Evolutionary conservation across 805 yeast species (phyloP).

Genomic region (Debaryomyces castellii): DNA sequence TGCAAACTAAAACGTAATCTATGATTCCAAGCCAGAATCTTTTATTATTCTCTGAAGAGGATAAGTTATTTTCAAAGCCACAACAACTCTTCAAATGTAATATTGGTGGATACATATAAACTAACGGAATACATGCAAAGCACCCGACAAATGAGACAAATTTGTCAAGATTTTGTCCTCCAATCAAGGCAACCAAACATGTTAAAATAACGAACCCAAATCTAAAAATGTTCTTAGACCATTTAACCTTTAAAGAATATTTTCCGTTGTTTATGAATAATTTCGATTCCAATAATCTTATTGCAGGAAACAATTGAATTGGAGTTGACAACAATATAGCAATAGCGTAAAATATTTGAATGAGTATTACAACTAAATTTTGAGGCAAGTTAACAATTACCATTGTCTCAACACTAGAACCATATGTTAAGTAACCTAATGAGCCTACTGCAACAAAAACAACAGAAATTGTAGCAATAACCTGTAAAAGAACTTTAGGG

Average conservation of each 20-base stretch:
- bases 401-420: slow-evolving; percentile 62
- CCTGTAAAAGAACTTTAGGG: slow-evolving; percentile 61
- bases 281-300: slow-evolving; percentile 66
- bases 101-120: slow-evolving; percentile 83
- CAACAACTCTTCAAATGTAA: slow-evolving; percentile 60
- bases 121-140: slow-evolving; percentile 82
- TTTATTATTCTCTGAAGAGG: slow-evolving; percentile 22
- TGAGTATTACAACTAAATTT: slow-evolving; percentile 57
- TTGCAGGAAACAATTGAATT: slow-evolving; percentile 77
- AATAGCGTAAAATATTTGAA: slow-evolving; percentile 69
- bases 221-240: slow-evolving; percentile 66
- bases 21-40: slow-evolving; percentile 37
- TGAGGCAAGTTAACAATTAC: slow-evolving; percentile 74
- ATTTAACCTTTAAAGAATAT: slow-evolving; percentile 49
- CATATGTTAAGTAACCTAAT: slow-evolving; percentile 71
- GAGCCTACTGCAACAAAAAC: slow-evolving; percentile 65
- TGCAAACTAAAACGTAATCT: slow-evolving; percentile 48
- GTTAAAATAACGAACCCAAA: slow-evolving; percentile 53
- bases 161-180: slow-evolving; percentile 66
- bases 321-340: slow-evolving; percentile 81
- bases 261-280: slow-evolving; percentile 63
- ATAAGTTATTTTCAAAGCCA: slow-evolving; percentile 14
- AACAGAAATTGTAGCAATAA: slow-evolving; percentile 59
- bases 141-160: slow-evolving; percentile 83
- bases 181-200: slow-evolving; percentile 59